Percentiles rank a stretch among this genome's conserved stretches.
Conservation (phyloP, 192 early-diverging fungal genomes). For the Backusella westeae region DNA sequence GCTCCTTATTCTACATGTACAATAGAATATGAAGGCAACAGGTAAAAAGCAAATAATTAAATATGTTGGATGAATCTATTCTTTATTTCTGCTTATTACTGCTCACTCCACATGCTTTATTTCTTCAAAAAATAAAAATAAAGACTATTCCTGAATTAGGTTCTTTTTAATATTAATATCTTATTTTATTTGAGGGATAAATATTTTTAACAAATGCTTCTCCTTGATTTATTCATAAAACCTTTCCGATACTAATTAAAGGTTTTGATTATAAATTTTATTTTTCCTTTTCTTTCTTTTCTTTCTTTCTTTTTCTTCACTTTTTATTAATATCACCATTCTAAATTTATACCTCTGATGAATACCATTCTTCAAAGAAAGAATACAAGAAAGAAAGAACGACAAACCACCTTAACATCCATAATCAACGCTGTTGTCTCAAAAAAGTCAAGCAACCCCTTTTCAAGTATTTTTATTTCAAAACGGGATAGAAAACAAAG, state of each 20-base stretch:
- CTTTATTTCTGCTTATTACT: background rate
- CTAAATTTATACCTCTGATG: background rate
- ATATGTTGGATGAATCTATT: background rate
- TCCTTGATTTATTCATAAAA: background rate
- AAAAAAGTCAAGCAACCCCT: background rate
- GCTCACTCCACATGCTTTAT: background rate
- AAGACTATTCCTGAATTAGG: background rate
- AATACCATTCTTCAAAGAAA: background rate
- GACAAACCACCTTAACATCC: background rate
- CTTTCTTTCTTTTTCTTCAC: background rate
- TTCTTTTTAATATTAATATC: background rate
- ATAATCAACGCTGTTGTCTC: background rate
- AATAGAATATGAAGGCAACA: too few species aligned
- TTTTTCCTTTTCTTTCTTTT: background rate
- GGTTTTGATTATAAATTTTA: background rate
- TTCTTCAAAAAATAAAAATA: background rate
- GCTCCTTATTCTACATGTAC: background rate
- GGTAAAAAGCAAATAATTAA: background rate
- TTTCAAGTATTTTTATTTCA: background rate
- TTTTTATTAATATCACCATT: background rate
- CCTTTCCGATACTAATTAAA: background rate
- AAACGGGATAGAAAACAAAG: background rate
- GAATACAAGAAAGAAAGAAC: background rate
- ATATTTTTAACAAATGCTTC: background rate
- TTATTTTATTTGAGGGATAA: background rate